Conservation (phyloP, 2,329 filamentous ascomycete species). For the Calonectria fujianensis region DNA sequence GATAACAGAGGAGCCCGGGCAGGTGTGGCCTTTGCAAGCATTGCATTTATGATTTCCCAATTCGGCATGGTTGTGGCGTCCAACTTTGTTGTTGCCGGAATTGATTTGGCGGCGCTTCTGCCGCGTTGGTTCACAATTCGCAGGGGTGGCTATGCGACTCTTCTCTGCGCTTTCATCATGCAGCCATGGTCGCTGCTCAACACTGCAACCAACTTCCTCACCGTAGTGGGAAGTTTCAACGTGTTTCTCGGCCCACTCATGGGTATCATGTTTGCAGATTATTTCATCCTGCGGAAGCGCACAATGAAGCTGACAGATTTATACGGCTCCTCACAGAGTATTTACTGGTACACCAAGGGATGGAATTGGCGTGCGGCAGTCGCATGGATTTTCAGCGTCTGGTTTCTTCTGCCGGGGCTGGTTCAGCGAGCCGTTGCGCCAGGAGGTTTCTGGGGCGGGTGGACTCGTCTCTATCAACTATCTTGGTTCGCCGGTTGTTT, state of each 20-base stretch:
- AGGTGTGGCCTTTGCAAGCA: constrained; percentile 41
- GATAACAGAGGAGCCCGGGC: constrained; percentile 30
- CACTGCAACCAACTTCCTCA: constrained; percentile 30
- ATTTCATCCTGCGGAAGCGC: constrained; percentile 57
- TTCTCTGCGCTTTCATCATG: constrained; percentile 49
- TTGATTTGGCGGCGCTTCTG: constrained; percentile 30
- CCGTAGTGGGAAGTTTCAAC: constrained; percentile 30
- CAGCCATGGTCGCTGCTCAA: constrained; percentile 48
- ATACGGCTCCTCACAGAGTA: constrained; percentile 48
- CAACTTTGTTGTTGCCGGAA: constrained; percentile 30
- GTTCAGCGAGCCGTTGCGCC: constrained; percentile 48
- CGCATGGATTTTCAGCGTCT: constrained; percentile 41
- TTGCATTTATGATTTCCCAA: constrained; percentile 44
- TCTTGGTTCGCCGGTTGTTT: constrained; percentile 50
- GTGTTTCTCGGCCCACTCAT: constrained; percentile 32
- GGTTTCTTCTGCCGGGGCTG: constrained; percentile 51
- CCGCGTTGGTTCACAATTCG: constrained; percentile 32
- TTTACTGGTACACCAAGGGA: constrained; percentile 52
- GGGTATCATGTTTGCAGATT: constrained; percentile 33
- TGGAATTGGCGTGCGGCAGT: constrained; percentile 49
- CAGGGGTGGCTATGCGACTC: constrained; percentile 18
- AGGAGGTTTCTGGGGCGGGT: constrained; percentile 42
- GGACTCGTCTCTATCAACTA: constrained; percentile 56
- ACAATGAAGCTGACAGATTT: constrained; percentile 52
- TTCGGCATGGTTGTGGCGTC: constrained; percentile 42